Evolutionary conservation across 1,284 basidiomycete species (phyloP), one percentile per base, ranked within the genome.

Genomic region (Microbotryum intermedium): DNA sequence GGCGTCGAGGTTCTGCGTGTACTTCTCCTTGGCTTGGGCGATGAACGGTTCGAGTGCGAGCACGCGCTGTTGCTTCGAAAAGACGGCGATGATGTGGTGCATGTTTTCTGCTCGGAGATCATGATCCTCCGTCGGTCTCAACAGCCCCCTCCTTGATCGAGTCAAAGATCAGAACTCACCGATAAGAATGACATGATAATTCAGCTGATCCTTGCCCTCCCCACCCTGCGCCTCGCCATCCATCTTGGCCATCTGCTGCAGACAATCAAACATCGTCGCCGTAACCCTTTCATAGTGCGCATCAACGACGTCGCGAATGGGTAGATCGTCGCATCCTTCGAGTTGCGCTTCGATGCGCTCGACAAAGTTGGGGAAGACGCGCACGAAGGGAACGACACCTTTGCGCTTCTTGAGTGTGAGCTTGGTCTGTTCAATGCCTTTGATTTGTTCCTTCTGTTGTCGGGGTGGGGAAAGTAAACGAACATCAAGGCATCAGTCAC

Each of bases 161-260:
- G 44, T 16, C 20, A 6, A 39, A 6, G 23, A 29, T 13, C 50
- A 42, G n/a, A 42, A 79, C 86, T 70, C 68, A 91, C 91, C 91
- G 62, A 97, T 90, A 66, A 98, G 80, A 70, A 97, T 86, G 67
- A 97, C 90, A 72, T 95, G 89, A 71, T 93, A 95, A 74, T 97
- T 97, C 57, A 97, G 80, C 72, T 94, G 90, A 1, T 91, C 91
- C 75, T 98, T 98, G 75, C 94, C 94, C 70, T 95, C 92, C 1
- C 72, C 88, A 1, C 50, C 64, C 11, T 46, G 43, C 0, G 59
- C 66, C 10, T 65, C 71, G 1, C 87, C 87, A 59, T 90, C 87
- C 77, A 91, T 78, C 74, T 92, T 94, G 11, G 91, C 91, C 82
- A 97, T 90, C 63, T 95, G 90, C 76, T 93, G 92, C 57, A 98